These are phyloP conservation scores for Cytospora piceicola DNA, from an alignment of 2,329 filamentous ascomycete genomes.

Conservation along the genomic window DNA sequence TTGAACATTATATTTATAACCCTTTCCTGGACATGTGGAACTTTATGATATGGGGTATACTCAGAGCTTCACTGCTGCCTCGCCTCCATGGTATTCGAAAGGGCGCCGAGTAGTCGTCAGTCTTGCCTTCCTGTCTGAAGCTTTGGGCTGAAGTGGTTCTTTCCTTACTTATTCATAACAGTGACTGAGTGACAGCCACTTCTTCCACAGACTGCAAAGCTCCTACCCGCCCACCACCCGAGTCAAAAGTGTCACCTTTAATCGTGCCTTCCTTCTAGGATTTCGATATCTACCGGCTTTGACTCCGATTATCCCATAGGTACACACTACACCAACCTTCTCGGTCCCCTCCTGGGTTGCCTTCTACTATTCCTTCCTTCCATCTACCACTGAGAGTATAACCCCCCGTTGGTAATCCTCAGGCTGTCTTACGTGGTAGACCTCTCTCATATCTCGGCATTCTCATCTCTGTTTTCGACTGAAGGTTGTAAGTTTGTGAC, in stretches of 20 bases:
- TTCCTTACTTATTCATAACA: too few species aligned
- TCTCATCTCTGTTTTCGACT: background rate
- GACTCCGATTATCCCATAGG: background rate
- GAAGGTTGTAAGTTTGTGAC: background rate
- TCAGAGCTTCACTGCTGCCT: background rate
- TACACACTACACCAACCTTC: background rate
- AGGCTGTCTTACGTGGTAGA: too few species aligned
- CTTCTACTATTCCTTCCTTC: background rate
- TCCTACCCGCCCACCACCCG: too few species aligned
- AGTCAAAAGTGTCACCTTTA: too few species aligned
- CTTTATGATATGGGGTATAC: too few species aligned
- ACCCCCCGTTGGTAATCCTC: too few species aligned
- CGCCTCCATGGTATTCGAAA: background rate
- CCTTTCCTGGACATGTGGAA: background rate
- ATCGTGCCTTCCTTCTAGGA: too few species aligned
- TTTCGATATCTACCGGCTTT: too few species aligned
- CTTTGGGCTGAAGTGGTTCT: too few species aligned
- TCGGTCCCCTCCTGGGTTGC: background rate
- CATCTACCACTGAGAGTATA: background rate
- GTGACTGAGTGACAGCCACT: too few species aligned
- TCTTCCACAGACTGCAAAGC: too few species aligned
- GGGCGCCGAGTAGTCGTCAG: background rate
- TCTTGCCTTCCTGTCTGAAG: background rate
- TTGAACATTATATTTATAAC: constrained; percentile 2
- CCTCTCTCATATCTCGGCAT: too few species aligned